Evolutionary conservation across 148 eudicot genomes (phyloP).

Genomic region (Vaccinium darrowii): DNA sequence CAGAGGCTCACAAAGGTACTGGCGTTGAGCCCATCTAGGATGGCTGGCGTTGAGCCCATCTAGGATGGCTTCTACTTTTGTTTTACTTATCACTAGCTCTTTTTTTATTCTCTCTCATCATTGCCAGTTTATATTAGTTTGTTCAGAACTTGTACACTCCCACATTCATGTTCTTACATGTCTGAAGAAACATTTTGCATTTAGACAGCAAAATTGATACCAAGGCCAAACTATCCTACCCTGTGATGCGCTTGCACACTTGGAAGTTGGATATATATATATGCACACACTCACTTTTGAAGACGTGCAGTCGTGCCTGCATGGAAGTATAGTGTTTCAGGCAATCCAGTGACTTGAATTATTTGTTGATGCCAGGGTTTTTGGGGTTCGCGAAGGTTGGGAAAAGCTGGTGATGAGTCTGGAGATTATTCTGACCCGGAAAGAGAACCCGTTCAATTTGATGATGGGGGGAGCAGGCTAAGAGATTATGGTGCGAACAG

Average conservation of each 20-base stretch:
- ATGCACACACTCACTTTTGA: background rate
- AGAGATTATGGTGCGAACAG: conserved; percentile 24
- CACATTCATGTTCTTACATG: background rate
- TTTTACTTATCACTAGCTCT: background rate
- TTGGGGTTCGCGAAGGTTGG: conserved; percentile 36
- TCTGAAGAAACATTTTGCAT: background rate
- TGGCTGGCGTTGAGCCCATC: background rate
- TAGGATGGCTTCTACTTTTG: background rate
- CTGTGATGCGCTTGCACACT: background rate
- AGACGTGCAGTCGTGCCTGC: background rate
- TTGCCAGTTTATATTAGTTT: background rate
- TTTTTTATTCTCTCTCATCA: background rate
- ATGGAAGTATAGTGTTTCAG: background rate
- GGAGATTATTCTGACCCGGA: conserved; percentile 27
- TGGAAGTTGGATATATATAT: background rate
- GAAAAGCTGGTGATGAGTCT: conserved; percentile 23
- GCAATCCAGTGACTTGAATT: background rate
- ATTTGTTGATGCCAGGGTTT: conserved; percentile 40
- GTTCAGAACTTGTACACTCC: background rate
- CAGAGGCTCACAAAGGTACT: conserved; percentile 74
- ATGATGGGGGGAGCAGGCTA: conserved; percentile 19
- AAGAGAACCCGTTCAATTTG: conserved; percentile 22
- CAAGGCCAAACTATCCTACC: background rate
- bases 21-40: background rate
- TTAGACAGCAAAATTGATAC: background rate